A percentile compares a stretch with the other conserved stretches of the same genome.
Evolutionary conservation across 139 green algal species (phyloP).

Genomic region (Closterium sp.): DNA sequence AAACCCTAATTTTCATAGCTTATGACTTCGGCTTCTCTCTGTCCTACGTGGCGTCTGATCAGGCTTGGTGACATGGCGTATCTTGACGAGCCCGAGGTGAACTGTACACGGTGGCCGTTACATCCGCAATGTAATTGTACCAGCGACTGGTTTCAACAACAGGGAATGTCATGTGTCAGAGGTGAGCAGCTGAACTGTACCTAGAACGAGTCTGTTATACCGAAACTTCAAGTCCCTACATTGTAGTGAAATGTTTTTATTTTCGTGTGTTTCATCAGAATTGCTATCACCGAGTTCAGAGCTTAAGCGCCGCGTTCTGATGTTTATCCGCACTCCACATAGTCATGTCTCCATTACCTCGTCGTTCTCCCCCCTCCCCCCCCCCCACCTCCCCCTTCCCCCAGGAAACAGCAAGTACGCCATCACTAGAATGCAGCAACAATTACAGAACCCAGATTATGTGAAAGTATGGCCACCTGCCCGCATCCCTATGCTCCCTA

Average conservation of each 20-base stretch:
- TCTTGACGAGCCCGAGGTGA: constrained; percentile 28
- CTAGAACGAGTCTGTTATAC: too few relatives aligned
- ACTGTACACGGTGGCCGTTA: constrained; percentile 5
- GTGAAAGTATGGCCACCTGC: neutral
- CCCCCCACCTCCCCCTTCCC: neutral
- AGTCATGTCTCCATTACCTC: neutral
- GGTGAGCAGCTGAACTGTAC: constrained; percentile 1
- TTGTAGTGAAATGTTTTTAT: too few relatives aligned
- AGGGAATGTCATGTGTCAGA: constrained; percentile 7
- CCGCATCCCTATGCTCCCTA: neutral
- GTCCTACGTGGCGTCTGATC: neutral
- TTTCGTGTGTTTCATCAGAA: too few relatives aligned
- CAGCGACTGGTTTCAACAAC: constrained; percentile 34
- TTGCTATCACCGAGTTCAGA: too few relatives aligned
- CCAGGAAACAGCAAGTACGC: neutral
- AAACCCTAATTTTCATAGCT: constrained; percentile 8
- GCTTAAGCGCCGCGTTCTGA: too few relatives aligned
- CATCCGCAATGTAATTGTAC: constrained; percentile 33
- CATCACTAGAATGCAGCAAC: neutral
- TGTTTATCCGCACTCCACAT: too few relatives aligned
- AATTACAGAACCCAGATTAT: neutral
- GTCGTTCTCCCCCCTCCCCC: neutral
- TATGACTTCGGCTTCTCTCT: neutral
- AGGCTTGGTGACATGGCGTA: constrained; percentile 40
- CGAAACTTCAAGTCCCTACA: too few relatives aligned